phyloP scores from a whole-genome alignment of 768 basidiomycete species.

The Psilocybe azurescens region DNA sequence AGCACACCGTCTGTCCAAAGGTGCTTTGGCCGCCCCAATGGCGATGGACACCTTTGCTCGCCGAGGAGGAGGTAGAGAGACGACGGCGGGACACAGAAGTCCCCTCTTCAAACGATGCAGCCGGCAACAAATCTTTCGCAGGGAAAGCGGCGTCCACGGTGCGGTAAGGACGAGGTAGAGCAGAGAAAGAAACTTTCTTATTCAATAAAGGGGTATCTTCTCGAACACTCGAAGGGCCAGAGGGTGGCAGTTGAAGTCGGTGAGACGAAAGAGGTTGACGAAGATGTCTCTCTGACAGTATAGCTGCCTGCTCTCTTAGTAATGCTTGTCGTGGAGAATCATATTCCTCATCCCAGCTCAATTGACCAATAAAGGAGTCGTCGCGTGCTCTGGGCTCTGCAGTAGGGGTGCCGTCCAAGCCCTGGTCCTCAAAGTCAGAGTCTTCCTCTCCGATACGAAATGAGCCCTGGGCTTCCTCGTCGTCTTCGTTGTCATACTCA shows the following conservation, averaged over 20 bases:
- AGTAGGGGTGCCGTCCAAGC: conserved; percentile 4
- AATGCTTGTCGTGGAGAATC: conserved; percentile 14
- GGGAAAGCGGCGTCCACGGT: neutral
- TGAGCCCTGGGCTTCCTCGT: conserved; percentile 30
- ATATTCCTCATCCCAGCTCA: conserved; percentile 40
- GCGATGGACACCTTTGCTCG: conserved; percentile 33
- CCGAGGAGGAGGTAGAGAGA: conserved; percentile 37
- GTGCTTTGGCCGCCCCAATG: conserved; percentile 64
- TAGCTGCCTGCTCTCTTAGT: conserved; percentile 7
- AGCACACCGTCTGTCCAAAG: conserved; percentile 71
- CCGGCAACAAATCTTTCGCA: conserved; percentile 2
- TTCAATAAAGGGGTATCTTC: conserved; percentile 47
- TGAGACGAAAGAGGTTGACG: conserved; percentile 1
- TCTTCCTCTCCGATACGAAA: conserved; percentile 28
- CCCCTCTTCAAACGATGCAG: neutral
- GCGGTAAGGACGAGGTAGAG: conserved; percentile 18
- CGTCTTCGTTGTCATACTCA: conserved; percentile 39
- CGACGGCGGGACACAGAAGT: conserved; percentile 30
- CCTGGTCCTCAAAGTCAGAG: conserved; percentile 25
- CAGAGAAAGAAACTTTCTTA: conserved; percentile 41
- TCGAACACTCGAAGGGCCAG: conserved; percentile 8
- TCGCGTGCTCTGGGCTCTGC: conserved; percentile 18
- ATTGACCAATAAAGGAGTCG: conserved; percentile 33
- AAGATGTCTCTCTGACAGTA: conserved; percentile 3
- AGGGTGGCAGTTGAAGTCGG: neutral